A percentile compares a stretch with the other conserved stretches of the same genome.
phyloP scores from a whole-genome alignment of 306 rosid species.

The Acacia melanoxylon region DNA sequence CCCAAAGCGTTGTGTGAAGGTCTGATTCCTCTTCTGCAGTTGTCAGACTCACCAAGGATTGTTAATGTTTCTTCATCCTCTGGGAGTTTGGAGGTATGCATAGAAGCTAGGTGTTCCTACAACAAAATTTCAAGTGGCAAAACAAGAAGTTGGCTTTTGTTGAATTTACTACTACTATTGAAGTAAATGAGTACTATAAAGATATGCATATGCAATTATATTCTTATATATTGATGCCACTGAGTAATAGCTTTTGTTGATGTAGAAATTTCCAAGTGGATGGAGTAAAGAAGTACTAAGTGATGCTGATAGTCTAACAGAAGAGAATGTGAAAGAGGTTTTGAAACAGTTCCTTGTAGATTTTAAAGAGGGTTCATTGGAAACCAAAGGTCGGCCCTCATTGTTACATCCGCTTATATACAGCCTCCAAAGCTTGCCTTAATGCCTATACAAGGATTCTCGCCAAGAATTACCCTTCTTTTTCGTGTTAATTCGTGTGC shows the following conservation, averaged over 20 bases:
- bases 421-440: slow-evolving; percentile 48
- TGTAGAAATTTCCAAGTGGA: slow-evolving; percentile 39
- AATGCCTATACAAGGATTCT: slow-evolving; percentile 53
- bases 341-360: slow-evolving; percentile 40
- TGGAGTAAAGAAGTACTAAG: slow-evolving; percentile 44
- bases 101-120: too few species aligned
- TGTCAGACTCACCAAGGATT: slow-evolving; percentile 54
- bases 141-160: too few species aligned
- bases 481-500: slow-evolving; percentile 41
- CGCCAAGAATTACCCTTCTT: slow-evolving; percentile 38
- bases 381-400: slow-evolving; percentile 53
- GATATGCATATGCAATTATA: too few species aligned
- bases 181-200: too few species aligned
- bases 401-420: background rate
- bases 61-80: slow-evolving; percentile 41
- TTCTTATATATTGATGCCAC: too few species aligned
- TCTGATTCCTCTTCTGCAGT: slow-evolving; percentile 45
- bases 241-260: background rate
- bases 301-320: slow-evolving; percentile 45
- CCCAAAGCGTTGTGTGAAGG: slow-evolving; percentile 41
- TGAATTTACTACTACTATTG: too few species aligned
- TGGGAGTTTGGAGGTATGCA: slow-evolving; percentile 38
- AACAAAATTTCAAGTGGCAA: too few species aligned
- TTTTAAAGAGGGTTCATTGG: slow-evolving; percentile 38
- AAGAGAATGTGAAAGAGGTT: slow-evolving; percentile 49